Base-by-base conservation (phyloP, 208 protist species). In the Wallacemonas sp. region DNA sequence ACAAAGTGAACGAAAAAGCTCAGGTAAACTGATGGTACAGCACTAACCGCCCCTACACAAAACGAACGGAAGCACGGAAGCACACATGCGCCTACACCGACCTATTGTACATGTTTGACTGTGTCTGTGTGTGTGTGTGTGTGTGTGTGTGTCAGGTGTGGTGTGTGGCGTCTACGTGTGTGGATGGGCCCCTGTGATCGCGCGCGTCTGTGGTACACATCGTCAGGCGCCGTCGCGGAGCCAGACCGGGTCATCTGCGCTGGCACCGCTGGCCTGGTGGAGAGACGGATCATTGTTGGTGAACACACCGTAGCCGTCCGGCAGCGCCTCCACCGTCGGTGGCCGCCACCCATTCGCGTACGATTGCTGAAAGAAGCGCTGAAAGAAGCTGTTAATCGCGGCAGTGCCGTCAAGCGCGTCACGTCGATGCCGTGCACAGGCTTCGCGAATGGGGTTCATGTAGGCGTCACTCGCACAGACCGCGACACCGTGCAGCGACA, bases 271-370 rank as follows among this genome's bases (percentile, higher is more conserved):
- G 0, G 48, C 48, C 14, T 20, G 4, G 45, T 49, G 38, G 26
- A 82, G 33, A 26, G 85, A 90, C 0, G 88, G 88, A 44, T 94
- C 88, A 71, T 94, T 94, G 42, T 45, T 85, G 5, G 63, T 85
- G 57, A 89, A 94, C 10, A 74, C 65, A 10, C 66, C 36, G 67
- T 92, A 94, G 2, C 67, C 71, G 5, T 38, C 65, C 20, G 84
- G 88, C 46, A 94, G 68, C 1, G 77, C 85, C 2, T 48, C 33
- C 0, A 49, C 20, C 1, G 44, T n/a, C 0, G 70, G 61, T 31
- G 64, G 71, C 14, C 29, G 36, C 64, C 62, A 76, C 2, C 62
- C 71, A 22, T 62, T 57, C 5, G 38, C 39, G 25, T 49, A 33
- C 16, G 71, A 76, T 14, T 28, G 16, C 26, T 45, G 18, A 32